Percentiles rank a stretch among this genome's conserved stretches.
These are phyloP conservation scores for Saccharum officinarum DNA, from an alignment of 176 grass and related monocot genomes.

Conservation along the genomic window DNA sequence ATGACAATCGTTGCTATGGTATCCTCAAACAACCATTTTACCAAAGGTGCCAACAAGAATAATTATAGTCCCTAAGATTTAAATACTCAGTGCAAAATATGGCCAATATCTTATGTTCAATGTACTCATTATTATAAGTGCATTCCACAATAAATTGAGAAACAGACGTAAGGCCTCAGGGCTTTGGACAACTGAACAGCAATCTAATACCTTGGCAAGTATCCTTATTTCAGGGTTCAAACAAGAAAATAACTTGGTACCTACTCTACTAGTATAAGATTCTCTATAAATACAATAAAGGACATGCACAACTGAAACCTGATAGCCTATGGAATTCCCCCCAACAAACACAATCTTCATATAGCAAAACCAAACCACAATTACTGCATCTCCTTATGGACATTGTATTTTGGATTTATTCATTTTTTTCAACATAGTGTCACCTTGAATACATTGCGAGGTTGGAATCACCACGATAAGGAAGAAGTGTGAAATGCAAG, in stretches of 20 bases:
- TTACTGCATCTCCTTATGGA: neutral
- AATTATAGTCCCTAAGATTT: neutral
- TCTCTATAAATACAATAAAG: neutral
- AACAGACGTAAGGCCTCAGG: neutral
- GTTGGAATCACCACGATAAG: neutral
- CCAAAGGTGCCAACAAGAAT: neutral
- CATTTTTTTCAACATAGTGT: neutral
- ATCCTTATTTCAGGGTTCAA: neutral
- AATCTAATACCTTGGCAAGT: neutral
- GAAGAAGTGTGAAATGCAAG: neutral
- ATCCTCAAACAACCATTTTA: neutral
- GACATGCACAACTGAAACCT: neutral
- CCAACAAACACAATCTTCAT: neutral
- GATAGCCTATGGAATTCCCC: neutral
- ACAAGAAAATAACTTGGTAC: neutral
- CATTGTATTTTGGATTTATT: neutral
- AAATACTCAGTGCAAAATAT: neutral
- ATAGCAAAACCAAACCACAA: neutral
- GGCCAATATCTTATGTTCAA: neutral
- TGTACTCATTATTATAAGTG: neutral
- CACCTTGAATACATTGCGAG: neutral
- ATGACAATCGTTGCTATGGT: neutral
- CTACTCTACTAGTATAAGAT: neutral
- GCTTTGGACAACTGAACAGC: neutral
- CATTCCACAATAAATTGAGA: neutral